phyloP scores from a whole-genome alignment of 768 basidiomycete species.

The Candolleomyces efflorescens region DNA sequence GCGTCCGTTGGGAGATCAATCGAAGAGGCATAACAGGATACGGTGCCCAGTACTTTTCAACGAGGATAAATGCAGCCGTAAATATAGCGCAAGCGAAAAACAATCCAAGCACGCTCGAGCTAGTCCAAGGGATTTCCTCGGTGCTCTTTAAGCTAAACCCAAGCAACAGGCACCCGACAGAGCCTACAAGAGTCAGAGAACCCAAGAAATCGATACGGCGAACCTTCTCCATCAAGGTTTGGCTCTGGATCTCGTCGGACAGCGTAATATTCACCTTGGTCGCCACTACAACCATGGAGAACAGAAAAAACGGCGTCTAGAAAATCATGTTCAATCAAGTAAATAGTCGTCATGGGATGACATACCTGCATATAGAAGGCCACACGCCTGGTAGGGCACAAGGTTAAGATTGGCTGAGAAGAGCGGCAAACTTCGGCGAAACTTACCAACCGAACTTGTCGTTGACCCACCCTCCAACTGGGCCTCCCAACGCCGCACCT shows the following conservation, averaged over 20 bases:
- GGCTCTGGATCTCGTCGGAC: constrained; percentile 60
- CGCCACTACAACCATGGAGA: constrained; percentile 67
- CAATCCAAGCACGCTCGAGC: constrained; percentile 68
- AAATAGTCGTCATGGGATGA: constrained; percentile 3
- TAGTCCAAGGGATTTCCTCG: constrained; percentile 72
- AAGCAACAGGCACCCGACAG: constrained; percentile 67
- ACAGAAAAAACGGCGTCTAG: constrained; percentile 72
- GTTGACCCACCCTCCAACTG: constrained; percentile 80
- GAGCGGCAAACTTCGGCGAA: constrained; percentile 3
- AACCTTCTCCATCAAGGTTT: constrained; percentile 57
- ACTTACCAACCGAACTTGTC: constrained; percentile 83
- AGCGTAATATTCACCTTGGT: constrained; percentile 76
- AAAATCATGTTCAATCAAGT: constrained; percentile 9
- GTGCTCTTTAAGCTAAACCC: constrained; percentile 76
- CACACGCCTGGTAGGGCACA: constrained; percentile 52
- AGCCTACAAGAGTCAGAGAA: constrained; percentile 70
- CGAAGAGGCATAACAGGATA: constrained; percentile 91
- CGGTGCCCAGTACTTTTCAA: constrained; percentile 73
- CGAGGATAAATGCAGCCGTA: constrained; percentile 59
- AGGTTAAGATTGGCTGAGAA: constrained; percentile 12
- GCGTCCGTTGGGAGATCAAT: constrained; percentile 72
- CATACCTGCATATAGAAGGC: constrained; percentile 84
- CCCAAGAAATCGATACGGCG: constrained; percentile 83
- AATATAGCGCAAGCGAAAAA: constrained; percentile 54
- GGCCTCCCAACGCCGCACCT: constrained; percentile 78